Evolutionary conservation across 164 flowering plant species (phyloP).

Genomic region (Umbilicus rupestris): DNA sequence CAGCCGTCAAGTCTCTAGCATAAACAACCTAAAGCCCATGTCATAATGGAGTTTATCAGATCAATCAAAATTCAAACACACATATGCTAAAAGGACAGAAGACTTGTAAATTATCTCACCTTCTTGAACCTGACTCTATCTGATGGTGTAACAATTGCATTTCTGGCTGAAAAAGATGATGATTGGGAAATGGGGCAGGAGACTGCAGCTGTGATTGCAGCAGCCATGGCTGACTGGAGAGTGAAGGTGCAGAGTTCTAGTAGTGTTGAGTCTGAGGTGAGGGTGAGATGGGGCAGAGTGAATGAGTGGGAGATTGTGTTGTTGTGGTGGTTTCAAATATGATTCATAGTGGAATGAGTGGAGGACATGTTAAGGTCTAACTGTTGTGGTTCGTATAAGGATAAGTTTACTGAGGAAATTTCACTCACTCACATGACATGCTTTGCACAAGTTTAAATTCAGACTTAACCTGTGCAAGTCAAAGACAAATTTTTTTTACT

Average conservation of each 20-base stretch:
- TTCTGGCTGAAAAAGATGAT: constrained; percentile 37
- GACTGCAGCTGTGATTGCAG: constrained; percentile 79
- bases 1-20: constrained; percentile 31
- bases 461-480: too few species aligned
- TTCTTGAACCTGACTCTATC: constrained; percentile 48
- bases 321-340: background rate
- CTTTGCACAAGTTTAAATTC: too few species aligned
- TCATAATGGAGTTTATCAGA: too few species aligned
- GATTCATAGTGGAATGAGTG: constrained; percentile 1
- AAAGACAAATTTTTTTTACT: too few species aligned
- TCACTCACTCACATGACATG: too few species aligned
- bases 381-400: background rate
- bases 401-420: background rate
- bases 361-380: background rate
- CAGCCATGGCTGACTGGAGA: constrained; percentile 50
- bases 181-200: constrained; percentile 69
- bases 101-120: constrained; percentile 35
- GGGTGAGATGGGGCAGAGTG: too few species aligned
- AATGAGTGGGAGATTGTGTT: background rate
- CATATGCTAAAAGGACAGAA: background rate
- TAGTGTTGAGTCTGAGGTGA: background rate
- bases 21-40: background rate
- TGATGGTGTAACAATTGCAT: constrained; percentile 24
- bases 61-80: background rate
- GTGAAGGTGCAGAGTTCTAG: too few species aligned